These are phyloP conservation scores for Suillus cothurnatus DNA, from an alignment of 768 basidiomycete genomes.

Conservation along the genomic window DNA sequence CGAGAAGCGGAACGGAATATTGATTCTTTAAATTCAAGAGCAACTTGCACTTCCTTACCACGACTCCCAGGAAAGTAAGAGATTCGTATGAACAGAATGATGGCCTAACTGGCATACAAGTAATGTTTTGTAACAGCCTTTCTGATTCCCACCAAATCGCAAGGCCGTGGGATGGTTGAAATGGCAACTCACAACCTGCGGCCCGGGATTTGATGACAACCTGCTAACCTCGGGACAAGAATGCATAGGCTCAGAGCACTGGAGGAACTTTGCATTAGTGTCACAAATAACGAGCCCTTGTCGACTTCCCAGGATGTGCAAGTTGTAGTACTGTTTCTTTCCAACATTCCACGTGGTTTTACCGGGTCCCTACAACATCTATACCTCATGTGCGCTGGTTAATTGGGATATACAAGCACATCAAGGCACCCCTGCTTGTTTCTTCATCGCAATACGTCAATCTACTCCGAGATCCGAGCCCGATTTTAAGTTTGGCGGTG, in stretches of 20 bases:
- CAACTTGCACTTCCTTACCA: not conserved
- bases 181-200: not conserved
- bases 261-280: not conserved
- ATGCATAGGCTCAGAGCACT: not conserved
- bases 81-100: not conserved
- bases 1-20: not conserved
- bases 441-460: not conserved
- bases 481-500: not conserved
- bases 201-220: not conserved
- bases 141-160: not conserved
- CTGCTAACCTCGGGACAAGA: not conserved
- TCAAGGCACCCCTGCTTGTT: not conserved
- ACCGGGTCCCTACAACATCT: not conserved
- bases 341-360: not conserved
- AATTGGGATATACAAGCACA: not conserved
- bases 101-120: not conserved
- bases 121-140: not conserved
- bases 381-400: not conserved
- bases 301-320: not conserved
- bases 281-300: not conserved
- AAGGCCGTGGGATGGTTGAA: not conserved
- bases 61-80: not conserved
- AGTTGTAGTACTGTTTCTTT: not conserved
- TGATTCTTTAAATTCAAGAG: not conserved
- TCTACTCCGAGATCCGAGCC: not conserved